Conservation (phyloP, 2,329 filamentous ascomycete species). For the Trichoderma koningiopsis region DNA sequence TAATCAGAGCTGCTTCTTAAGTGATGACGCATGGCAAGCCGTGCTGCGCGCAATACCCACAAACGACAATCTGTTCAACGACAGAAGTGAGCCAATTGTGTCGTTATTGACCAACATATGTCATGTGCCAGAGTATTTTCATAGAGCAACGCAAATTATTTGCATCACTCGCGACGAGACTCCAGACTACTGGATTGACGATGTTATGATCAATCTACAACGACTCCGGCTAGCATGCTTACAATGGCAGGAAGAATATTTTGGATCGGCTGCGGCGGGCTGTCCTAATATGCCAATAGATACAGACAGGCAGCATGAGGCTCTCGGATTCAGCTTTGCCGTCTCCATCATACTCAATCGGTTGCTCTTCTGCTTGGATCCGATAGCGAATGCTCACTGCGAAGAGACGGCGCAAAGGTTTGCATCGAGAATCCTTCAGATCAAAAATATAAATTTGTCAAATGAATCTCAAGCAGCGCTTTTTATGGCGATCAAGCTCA, state of each 20-base stretch:
- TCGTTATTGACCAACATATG: not conserved
- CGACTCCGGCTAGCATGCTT: not conserved
- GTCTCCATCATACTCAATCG: conserved; percentile 4
- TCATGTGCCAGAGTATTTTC: conserved; percentile 13
- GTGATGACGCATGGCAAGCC: conserved; percentile 4
- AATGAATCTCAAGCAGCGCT: conserved; percentile 7
- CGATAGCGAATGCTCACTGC: not conserved
- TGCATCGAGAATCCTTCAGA: not conserved
- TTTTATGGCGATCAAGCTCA: conserved; percentile 15
- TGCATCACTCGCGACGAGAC: not conserved
- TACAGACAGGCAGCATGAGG: conserved; percentile 14
- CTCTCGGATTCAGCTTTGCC: conserved; percentile 13
- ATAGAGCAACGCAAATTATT: conserved; percentile 7
- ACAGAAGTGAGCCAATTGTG: conserved; percentile 14
- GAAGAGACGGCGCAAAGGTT: conserved; percentile 8
- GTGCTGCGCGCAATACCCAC: conserved; percentile 12
- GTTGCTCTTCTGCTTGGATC: conserved; percentile 10
- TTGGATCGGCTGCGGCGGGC: not conserved
- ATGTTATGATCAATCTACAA: not conserved
- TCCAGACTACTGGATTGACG: not conserved
- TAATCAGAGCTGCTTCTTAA: conserved; percentile 10
- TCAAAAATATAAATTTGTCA: not conserved
- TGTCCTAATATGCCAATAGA: not conserved
- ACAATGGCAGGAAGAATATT: conserved; percentile 10
- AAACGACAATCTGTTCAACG: conserved; percentile 14